Evolutionary conservation across 176 grass and related monocot genomes (phyloP).

Genomic region (Leersia perrieri): DNA sequence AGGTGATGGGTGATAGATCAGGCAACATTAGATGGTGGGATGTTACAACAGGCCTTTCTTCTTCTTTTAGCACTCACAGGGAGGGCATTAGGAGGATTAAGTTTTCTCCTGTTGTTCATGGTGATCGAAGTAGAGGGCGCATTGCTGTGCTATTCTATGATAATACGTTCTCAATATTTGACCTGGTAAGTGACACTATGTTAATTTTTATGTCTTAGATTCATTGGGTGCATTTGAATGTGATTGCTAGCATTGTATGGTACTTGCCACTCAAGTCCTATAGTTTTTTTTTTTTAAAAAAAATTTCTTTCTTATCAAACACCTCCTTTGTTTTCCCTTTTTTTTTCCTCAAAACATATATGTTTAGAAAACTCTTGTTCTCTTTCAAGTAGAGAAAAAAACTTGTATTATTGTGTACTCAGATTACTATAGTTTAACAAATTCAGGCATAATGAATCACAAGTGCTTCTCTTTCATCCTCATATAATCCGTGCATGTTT

Average conservation of each 20-base stretch:
- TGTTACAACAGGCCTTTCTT: constrained; percentile 91
- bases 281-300: neutral
- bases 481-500: constrained; percentile 19
- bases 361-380: constrained; percentile 13
- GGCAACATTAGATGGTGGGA: constrained; percentile 99
- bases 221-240: too few relatives aligned
- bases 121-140: constrained; percentile 85
- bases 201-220: constrained; percentile 9
- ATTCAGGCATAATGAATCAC: constrained; percentile 6
- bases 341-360: constrained; percentile 12
- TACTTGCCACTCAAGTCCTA: neutral
- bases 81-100: constrained; percentile 98
- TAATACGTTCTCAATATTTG: constrained; percentile 99
- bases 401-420: neutral
- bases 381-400: constrained; percentile 12
- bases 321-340: neutral
- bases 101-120: constrained; percentile 89
- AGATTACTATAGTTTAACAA: constrained; percentile 14
- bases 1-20: constrained; percentile 97
- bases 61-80: constrained; percentile 97
- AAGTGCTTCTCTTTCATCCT: constrained; percentile 1
- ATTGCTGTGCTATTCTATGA: constrained; percentile 95
- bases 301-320: neutral
- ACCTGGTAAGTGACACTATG: constrained; percentile 59
- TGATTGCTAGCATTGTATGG: neutral